These are phyloP conservation scores for Adansonia rubrostipa DNA, from an alignment of 441 rosid species.

Conservation along the genomic window DNA sequence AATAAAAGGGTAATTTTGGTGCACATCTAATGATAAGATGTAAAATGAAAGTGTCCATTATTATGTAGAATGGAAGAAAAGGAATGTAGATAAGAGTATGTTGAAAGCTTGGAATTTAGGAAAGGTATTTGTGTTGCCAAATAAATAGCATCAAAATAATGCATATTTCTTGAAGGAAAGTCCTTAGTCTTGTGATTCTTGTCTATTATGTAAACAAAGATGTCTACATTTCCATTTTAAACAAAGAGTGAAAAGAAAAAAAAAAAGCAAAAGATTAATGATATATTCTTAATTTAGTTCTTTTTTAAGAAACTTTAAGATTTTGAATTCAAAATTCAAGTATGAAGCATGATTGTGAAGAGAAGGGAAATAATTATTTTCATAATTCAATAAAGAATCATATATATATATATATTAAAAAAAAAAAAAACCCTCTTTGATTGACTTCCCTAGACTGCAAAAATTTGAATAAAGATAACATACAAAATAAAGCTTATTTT, in stretches of 20 bases:
- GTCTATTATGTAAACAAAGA: neutral
- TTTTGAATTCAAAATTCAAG: neutral
- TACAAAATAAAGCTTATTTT: neutral
- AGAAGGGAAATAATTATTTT: neutral
- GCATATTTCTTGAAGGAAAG: neutral
- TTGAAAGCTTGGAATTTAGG: neutral
- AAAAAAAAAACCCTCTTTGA: neutral
- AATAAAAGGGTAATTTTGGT: neutral
- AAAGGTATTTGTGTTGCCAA: neutral
- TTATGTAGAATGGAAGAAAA: neutral
- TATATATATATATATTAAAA: neutral
- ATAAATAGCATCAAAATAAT: neutral
- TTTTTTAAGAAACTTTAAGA: neutral
- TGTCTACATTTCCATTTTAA: neutral
- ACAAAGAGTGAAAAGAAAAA: neutral
- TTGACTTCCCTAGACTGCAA: neutral
- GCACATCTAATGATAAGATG: neutral
- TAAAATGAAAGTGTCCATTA: neutral
- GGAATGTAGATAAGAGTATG: neutral
- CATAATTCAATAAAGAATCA: neutral
- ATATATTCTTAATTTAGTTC: neutral
- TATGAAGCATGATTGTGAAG: neutral
- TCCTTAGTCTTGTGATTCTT: neutral
- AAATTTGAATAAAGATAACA: neutral
- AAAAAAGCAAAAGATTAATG: neutral